Conservation (phyloP, 495 filamentous ascomycete species). For the Cairneyella variabilis region DNA sequence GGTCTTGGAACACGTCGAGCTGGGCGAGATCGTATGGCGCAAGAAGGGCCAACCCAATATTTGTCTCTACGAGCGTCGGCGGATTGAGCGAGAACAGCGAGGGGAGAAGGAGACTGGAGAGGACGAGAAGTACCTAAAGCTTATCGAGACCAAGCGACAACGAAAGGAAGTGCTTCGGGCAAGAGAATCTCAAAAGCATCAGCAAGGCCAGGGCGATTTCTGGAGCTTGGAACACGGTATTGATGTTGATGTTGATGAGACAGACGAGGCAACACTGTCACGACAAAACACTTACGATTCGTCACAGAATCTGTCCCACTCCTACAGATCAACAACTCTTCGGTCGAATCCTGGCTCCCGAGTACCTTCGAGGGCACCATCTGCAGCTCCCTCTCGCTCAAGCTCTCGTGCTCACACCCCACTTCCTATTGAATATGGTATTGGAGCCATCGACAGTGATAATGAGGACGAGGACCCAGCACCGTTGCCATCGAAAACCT, state of each 20-base stretch:
- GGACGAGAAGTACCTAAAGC: constrained; percentile 56
- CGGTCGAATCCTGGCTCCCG: constrained; percentile 40
- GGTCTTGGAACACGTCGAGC: constrained; percentile 89
- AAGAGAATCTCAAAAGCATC: constrained; percentile 31
- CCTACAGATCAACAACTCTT: constrained; percentile 23
- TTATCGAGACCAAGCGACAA: constrained; percentile 51
- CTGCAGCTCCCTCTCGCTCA: constrained; percentile 36
- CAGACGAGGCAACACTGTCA: constrained; percentile 32
- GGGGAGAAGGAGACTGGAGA: constrained; percentile 59
- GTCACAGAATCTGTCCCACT: constrained; percentile 20
- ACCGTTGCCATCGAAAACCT: constrained; percentile 29
- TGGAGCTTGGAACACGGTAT: constrained; percentile 85
- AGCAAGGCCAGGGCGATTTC: constrained; percentile 47
- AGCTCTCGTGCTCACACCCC: constrained; percentile 27
- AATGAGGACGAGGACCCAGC: constrained; percentile 44
- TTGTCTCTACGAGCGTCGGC: constrained; percentile 72
- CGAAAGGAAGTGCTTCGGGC: constrained; percentile 53
- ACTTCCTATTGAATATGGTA: constrained; percentile 36
- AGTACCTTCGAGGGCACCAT: constrained; percentile 40
- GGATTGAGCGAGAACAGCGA: constrained; percentile 66
- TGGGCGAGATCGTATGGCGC: constrained; percentile 91
- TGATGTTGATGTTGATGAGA: constrained; percentile 57
- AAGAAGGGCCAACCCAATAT: constrained; percentile 78
- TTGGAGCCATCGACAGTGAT: constrained; percentile 33
- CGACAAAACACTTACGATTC: constrained; percentile 31